These are phyloP conservation scores for Senna tora DNA, from an alignment of 306 rosid species.

Conservation along the genomic window DNA sequence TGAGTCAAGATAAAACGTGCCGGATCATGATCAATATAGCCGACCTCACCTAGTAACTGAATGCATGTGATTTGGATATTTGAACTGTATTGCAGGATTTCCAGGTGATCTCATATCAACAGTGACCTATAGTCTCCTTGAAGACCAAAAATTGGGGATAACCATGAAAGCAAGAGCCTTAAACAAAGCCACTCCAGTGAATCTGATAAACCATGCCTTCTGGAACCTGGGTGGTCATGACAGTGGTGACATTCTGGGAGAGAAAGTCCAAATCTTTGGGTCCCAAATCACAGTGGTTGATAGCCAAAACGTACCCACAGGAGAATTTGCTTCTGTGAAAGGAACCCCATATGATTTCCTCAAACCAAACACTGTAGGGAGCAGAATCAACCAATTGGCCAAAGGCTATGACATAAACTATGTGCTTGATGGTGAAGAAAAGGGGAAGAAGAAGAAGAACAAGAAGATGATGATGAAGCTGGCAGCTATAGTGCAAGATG, in stretches of 20 bases:
- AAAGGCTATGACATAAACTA: constrained; percentile 83
- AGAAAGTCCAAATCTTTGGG: constrained; percentile 63
- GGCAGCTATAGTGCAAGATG: constrained; percentile 53
- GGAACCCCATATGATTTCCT: constrained; percentile 87
- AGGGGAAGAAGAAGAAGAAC: no score
- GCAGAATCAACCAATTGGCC: constrained; percentile 58
- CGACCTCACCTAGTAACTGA: no score
- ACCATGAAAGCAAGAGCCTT: constrained; percentile 73
- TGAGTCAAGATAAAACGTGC: no score
- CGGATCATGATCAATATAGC: no score
- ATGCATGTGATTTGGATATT: background rate
- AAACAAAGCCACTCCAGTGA: constrained; percentile 87
- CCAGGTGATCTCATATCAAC: constrained; percentile 77
- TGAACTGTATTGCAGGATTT: constrained; percentile 58
- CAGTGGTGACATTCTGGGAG: constrained; percentile 71
- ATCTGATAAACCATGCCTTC: constrained; percentile 72
- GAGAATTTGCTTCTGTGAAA: constrained; percentile 55
- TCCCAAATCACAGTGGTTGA: constrained; percentile 69
- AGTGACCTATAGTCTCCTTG: constrained; percentile 59
- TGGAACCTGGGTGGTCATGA: constrained; percentile 89
- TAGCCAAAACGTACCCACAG: constrained; percentile 73
- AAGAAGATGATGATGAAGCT: constrained; percentile 35
- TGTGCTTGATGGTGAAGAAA: constrained; percentile 53
- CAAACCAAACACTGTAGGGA: constrained; percentile 59
- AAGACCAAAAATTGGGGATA: constrained; percentile 49